Percentiles rank a stretch among this genome's conserved stretches.
Evolutionary conservation across 1,284 basidiomycete species (phyloP).

Genomic region (Tremellales sp.): DNA sequence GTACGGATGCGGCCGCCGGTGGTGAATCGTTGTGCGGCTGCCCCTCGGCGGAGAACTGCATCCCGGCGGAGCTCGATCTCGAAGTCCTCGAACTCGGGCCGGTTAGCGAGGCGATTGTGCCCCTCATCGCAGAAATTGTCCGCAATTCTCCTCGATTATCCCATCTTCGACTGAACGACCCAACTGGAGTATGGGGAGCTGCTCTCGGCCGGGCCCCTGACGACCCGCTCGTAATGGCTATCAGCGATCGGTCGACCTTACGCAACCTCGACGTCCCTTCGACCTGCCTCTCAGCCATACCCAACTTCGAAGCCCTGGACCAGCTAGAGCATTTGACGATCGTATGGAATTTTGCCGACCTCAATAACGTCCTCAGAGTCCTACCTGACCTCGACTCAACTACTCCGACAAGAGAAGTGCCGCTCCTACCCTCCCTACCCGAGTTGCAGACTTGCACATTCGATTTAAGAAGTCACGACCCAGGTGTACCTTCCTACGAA

Average conservation of each 20-base stretch:
- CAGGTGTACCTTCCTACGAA: not conserved
- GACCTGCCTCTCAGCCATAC: not conserved
- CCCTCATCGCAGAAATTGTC: not conserved
- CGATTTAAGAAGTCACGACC: not conserved
- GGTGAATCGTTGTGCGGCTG: not conserved
- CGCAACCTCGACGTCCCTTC: not conserved
- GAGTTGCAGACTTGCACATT: not conserved
- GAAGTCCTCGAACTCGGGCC: not conserved
- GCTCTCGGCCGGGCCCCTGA: not conserved
- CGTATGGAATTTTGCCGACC: not conserved
- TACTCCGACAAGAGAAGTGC: too few species aligned
- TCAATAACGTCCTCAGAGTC: too few species aligned
- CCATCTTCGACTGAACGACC: not conserved
- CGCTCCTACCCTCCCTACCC: not conserved
- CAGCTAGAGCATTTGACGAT: not conserved
- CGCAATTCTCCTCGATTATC: not conserved
- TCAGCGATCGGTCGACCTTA: not conserved
- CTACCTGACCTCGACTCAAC: too few species aligned
- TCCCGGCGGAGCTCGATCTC: not conserved
- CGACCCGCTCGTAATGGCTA: not conserved
- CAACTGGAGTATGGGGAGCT: not conserved
- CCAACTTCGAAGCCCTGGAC: not conserved
- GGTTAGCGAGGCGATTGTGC: not conserved
- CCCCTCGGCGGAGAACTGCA: not conserved
- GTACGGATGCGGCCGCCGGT: not conserved